phyloP scores from a whole-genome alignment of 768 basidiomycete species.

The Gloeopeniophorella convolvens region DNA sequence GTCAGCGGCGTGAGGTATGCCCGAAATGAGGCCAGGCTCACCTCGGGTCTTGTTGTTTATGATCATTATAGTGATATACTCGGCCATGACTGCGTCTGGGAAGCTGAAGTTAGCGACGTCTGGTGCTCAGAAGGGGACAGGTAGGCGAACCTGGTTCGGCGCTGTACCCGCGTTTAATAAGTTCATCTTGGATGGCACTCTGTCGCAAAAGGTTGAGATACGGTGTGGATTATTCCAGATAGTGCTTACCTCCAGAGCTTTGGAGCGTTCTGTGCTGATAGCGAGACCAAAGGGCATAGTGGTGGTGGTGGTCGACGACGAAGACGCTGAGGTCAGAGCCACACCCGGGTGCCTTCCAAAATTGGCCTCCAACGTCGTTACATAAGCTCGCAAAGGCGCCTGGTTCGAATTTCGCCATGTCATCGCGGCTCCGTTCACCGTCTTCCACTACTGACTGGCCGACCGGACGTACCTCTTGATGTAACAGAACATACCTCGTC shows the following conservation, averaged over 20 bases:
- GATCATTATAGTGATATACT: constrained; percentile 93
- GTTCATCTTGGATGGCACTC: constrained; percentile 79
- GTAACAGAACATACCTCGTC: too few species aligned
- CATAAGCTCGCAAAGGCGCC: too few species aligned
- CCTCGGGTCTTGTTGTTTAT: constrained; percentile 85
- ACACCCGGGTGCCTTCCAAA: background rate
- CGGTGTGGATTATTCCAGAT: background rate
- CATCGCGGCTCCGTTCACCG: too few species aligned
- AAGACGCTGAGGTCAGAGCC: background rate
- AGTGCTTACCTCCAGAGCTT: constrained; percentile 54
- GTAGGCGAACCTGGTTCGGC: constrained; percentile 60
- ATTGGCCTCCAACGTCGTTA: constrained; percentile 2
- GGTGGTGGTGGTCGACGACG: constrained; percentile 16
- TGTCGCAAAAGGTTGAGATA: constrained; percentile 27
- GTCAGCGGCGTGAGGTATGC: constrained; percentile 5
- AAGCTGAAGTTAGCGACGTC: background rate
- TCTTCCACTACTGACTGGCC: too few species aligned
- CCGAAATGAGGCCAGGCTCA: constrained; percentile 30
- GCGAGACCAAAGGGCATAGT: constrained; percentile 69
- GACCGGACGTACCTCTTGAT: too few species aligned
- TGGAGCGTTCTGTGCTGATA: constrained; percentile 74
- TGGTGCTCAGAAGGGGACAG: constrained; percentile 1
- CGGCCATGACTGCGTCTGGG: constrained; percentile 84
- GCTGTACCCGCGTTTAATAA: constrained; percentile 66
- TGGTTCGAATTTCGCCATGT: too few species aligned